These are phyloP conservation scores for Saprolegnia diclina DNA, from an alignment of 352 stramenopile genomes.

Conservation along the genomic window DNA sequence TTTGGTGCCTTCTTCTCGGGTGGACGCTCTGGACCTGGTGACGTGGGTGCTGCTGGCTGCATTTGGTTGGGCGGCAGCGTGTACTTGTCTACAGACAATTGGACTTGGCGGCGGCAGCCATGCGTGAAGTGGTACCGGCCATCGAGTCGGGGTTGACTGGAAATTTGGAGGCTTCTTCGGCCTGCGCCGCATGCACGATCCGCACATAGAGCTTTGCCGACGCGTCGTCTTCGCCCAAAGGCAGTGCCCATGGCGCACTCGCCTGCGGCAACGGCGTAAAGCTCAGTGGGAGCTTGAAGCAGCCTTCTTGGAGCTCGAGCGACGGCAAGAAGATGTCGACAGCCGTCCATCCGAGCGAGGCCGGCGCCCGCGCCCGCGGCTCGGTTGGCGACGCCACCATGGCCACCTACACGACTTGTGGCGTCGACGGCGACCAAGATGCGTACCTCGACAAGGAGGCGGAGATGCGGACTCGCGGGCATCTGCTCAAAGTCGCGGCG, in stretches of 20 bases:
- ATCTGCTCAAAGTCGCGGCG: constrained; percentile 36
- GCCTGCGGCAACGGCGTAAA: constrained; percentile 41
- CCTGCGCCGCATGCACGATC: constrained; percentile 32
- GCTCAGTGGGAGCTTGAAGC: constrained; percentile 40
- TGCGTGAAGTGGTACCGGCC: constrained; percentile 8
- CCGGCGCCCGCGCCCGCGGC: constrained; percentile 26
- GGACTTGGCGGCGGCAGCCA: background rate
- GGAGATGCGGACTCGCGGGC: constrained; percentile 30
- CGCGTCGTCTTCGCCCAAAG: constrained; percentile 13
- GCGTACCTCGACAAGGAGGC: constrained; percentile 41
- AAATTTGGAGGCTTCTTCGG: constrained; percentile 32
- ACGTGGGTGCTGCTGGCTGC: no score
- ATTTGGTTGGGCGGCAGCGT: background rate
- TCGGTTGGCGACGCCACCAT: constrained; percentile 23
- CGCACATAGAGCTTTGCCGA: constrained; percentile 35
- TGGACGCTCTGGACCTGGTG: no score
- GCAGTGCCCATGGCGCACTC: constrained; percentile 18
- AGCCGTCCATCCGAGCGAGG: constrained; percentile 38
- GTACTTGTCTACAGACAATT: constrained; percentile 6
- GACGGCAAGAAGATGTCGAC: constrained; percentile 35
- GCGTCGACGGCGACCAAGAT: background rate
- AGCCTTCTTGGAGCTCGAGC: constrained; percentile 29
- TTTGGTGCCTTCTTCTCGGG: no score
- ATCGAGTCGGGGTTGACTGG: constrained; percentile 35
- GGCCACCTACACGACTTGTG: constrained; percentile 29